Conservation (phyloP, 176 grass and related monocot species). For the Raddia guianensis region DNA sequence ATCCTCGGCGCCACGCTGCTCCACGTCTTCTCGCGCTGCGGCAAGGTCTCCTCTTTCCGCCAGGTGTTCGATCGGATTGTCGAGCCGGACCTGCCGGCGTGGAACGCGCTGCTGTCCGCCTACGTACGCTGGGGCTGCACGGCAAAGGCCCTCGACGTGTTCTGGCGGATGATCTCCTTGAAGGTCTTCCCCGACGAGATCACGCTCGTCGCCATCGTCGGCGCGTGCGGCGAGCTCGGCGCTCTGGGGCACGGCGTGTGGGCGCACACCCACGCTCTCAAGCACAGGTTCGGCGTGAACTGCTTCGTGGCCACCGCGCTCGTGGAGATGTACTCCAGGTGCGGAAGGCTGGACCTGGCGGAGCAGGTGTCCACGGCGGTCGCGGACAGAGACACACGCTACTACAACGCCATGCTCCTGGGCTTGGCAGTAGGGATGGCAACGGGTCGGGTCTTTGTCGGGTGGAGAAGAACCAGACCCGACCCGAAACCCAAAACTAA, state of each 20-base stretch:
- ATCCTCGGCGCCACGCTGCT: conserved; percentile 38
- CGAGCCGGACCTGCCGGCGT: conserved; percentile 21
- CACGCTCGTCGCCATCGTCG: conserved; percentile 35
- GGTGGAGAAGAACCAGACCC: too few relatives aligned
- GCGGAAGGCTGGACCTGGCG: conserved; percentile 45
- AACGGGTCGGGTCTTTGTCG: too few relatives aligned
- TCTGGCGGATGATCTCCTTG: neutral
- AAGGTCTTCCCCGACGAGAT: conserved; percentile 33
- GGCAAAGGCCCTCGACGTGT: conserved; percentile 14
- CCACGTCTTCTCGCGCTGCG: conserved; percentile 35
- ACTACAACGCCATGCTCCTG: conserved; percentile 49
- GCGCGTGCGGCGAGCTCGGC: conserved; percentile 33
- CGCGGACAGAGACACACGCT: conserved; percentile 31
- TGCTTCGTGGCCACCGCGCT: conserved; percentile 41
- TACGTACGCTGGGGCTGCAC: conserved; percentile 30
- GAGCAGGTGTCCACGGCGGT: conserved; percentile 37
- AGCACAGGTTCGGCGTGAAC: conserved; percentile 10
- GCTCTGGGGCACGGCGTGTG: conserved; percentile 41
- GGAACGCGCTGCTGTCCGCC: conserved; percentile 40
- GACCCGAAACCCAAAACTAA: too few relatives aligned
- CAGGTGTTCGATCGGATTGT: conserved; percentile 14
- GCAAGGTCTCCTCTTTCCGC: conserved; percentile 16
- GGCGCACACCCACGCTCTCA: conserved; percentile 35
- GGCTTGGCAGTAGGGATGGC: too few relatives aligned
- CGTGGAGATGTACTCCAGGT: conserved; percentile 43